Conservation (phyloP, 306 rosid species). For the Glycine tomentella region DNA sequence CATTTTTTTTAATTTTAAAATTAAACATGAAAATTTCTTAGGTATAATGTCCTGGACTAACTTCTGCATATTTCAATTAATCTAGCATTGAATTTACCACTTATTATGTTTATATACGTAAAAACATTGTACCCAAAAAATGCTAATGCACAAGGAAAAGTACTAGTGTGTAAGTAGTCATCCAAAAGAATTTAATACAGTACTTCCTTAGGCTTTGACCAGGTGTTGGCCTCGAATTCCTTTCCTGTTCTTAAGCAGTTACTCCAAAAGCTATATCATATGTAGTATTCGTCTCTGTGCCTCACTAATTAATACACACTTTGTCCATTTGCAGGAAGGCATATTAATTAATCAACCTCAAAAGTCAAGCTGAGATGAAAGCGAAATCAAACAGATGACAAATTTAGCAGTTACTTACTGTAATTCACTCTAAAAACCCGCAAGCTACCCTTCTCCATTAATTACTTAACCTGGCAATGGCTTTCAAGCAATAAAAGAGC, state of each 20-base stretch:
- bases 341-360: conserved; percentile 26
- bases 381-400: conserved; percentile 57
- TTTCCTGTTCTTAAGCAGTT: neutral
- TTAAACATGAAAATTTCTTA: too few species aligned
- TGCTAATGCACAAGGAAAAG: neutral
- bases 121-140: neutral
- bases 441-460: too few species aligned
- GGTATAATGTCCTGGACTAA: neutral
- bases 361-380: conserved; percentile 61
- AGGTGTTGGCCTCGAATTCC: neutral
- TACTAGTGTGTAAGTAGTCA: neutral
- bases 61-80: neutral
- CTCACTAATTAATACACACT: neutral
- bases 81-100: neutral
- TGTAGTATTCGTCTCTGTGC: neutral
- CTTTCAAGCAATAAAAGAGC: too few species aligned
- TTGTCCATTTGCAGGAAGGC: conserved; percentile 40
- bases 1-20: too few species aligned
- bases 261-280: neutral
- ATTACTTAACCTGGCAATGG: neutral
- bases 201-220: conserved; percentile 5
- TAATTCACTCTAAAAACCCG: conserved; percentile 13
- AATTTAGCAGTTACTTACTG: conserved; percentile 29
- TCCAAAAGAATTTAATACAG: neutral
- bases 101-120: neutral